Evolutionary conservation across 495 filamentous ascomycete genomes (phyloP).

Genomic region (Penicillium simplicissimum): DNA sequence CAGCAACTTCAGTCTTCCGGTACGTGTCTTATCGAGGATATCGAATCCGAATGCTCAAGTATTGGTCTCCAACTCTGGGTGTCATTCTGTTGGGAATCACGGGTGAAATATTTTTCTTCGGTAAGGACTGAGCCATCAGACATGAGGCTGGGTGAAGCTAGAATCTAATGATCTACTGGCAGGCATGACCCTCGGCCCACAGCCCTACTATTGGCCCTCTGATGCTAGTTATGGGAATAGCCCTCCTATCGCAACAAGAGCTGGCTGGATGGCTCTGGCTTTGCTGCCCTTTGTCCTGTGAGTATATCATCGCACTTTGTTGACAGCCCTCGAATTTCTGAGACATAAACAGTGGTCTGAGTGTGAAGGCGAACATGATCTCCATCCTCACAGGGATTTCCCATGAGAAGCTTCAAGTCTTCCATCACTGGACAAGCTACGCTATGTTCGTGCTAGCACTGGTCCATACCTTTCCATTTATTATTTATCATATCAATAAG

Average conservation of each 20-base stretch:
- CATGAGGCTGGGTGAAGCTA: conserved; percentile 25
- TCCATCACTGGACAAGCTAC: conserved; percentile 46
- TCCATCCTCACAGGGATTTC: conserved; percentile 51
- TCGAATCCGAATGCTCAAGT: conserved; percentile 15
- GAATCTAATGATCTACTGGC: conserved; percentile 2
- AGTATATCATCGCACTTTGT: conserved; percentile 17
- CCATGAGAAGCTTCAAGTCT: conserved; percentile 53
- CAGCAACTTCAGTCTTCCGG: conserved; percentile 24
- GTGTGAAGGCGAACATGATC: conserved; percentile 45
- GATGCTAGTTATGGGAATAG: conserved; percentile 48
- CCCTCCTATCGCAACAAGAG: conserved; percentile 53
- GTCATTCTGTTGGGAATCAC: conserved; percentile 25
- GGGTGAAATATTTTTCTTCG: conserved; percentile 31
- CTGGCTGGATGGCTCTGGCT: conserved; percentile 55
- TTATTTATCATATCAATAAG: conserved; percentile 46
- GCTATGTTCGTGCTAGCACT: conserved; percentile 49
- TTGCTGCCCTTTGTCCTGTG: conserved; percentile 54
- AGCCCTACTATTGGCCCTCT: conserved; percentile 61
- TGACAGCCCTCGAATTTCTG: not conserved
- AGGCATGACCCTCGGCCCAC: conserved; percentile 52
- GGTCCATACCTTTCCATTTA: conserved; percentile 55
- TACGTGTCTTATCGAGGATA: conserved; percentile 31
- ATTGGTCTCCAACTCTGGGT: conserved; percentile 30
- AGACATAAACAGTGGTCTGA: conserved; percentile 27
- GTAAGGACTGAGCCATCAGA: conserved; percentile 13